Evolutionary conservation across 768 basidiomycete genomes (phyloP), one percentile per base, ranked within the genome.

Genomic region (Amyloporia xantha): DNA sequence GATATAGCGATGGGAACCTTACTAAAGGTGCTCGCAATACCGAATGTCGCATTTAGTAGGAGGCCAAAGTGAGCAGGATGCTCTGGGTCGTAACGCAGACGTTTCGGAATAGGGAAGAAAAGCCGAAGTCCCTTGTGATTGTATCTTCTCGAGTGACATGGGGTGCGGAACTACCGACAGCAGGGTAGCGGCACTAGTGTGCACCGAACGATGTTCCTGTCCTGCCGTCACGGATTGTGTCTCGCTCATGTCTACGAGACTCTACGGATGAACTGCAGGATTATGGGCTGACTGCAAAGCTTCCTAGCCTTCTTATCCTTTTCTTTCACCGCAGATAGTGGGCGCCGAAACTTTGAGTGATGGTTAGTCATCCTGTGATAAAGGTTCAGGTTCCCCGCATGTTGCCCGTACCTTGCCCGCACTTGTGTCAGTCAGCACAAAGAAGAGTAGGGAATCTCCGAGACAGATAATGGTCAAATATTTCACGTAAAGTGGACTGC

Each of bases 41-140:
- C 75, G 54, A 81, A 76, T 20, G 73, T 61, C n/a, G 68, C 56
- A 40, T 77, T 76, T 26, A 73, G 60, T 41, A 67, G 51, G 35
- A 68, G 38, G 0, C 69, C 67, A 38, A 72, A 71, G 27, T 65
- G 54, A 13, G 59, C 58, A n/a, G 71, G 69, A 44, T 58, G 60
- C 17, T 61, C 62, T 41, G 71, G 65, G 54, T 72, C 67, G 54
- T 75, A 67, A 11, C 69, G 70, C 5, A 75, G 59, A 33, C 61
- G 56, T 37, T 54, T 62, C 0, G 78, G 78, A 4, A 79, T 72
- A 3, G 68, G 70, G 35, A 81, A 61, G n/a, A n/a, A 54, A 79
- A 68, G 24, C 70, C 68, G 41, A 78, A 77, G 54, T 64, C 60
- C 38, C 21, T 44, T 35, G 47, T 30, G 20, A 39, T 9, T 9